Evolutionary conservation across 2,329 filamentous ascomycete genomes (phyloP), one percentile per base, ranked within the genome.

Genomic region (Fusarium udum): DNA sequence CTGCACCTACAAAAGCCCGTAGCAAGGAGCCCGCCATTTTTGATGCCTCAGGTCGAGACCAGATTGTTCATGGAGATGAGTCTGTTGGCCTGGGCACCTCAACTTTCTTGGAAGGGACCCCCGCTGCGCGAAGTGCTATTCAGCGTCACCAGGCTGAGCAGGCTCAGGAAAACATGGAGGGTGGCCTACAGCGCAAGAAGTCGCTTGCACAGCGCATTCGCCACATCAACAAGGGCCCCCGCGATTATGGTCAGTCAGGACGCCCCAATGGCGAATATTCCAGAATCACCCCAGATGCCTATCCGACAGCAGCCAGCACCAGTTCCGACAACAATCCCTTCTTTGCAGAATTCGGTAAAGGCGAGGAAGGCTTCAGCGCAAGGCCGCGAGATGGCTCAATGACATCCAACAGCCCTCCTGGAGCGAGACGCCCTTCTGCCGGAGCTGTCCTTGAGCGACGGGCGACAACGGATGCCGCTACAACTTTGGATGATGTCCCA

Each of bases 51-150:
- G 83, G 87, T 34, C 89, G 90, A 64, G 87, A 90, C 52, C 91
- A 93, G 64, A 89, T 92, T 52, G 88, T 98, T 20, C 94, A 98
- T 76, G 95, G 95, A 24, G 91, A 95, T 62, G 92, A 97, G 82
- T 92, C 90, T 7, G 85, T 93, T 69, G 96, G 96, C 15, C 85
- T 99, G 13, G 96, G 96, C 60, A 97, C 95, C 4, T 97, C 95
- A 39, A 99, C 96, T 5, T 98, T 98, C 86, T 84, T 99, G 28
- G 96, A 99, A 78, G 96, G 96, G 40, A 93, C 96, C 3, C 95
- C 96, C 20, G 96, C 95, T 34, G 93, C 95, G 34, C 91, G 91
- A 76, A 89, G 91, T 13, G 93, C 92, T 24, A 93, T 97, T 61
- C 90, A 93, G 80, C 91, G 92, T 69, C 90, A 90, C 56, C 90